A percentile compares a stretch with the other conserved stretches of the same genome.
These are phyloP conservation scores for Ambrosiella xylebori DNA, from an alignment of 2,329 filamentous ascomycete species.

Conservation along the genomic window DNA sequence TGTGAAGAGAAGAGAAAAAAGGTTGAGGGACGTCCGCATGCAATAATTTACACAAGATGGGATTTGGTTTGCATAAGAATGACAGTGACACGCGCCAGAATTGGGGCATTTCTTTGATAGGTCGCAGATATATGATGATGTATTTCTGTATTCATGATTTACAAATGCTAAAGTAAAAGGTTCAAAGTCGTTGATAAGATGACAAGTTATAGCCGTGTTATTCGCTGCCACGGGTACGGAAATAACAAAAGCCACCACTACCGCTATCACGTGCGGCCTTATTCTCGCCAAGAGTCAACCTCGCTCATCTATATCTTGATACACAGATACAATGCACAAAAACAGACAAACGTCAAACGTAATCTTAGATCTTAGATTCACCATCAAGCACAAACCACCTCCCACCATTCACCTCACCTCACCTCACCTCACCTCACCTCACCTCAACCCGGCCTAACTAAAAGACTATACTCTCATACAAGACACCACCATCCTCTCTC, in stretches of 20 bases:
- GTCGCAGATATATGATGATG: background rate
- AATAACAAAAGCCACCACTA: too few species aligned
- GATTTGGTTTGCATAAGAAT: background rate
- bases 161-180: background rate
- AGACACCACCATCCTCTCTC: background rate
- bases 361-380: background rate
- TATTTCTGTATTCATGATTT: background rate
- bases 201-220: too few species aligned
- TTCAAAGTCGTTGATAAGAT: too few species aligned
- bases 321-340: too few species aligned
- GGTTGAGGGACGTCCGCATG: background rate
- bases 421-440: background rate
- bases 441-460: background rate
- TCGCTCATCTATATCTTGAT: too few species aligned
- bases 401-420: background rate
- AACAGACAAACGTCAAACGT: background rate
- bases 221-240: too few species aligned
- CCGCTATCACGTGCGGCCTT: too few species aligned
- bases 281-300: too few species aligned
- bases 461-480: background rate
- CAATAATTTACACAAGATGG: background rate
- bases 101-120: background rate
- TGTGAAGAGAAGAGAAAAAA: background rate
- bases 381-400: background rate
- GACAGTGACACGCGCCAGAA: background rate